Base-by-base conservation (phyloP, 2,329 filamentous ascomycete genomes). In the Ceratocystis cubensis region DNA sequence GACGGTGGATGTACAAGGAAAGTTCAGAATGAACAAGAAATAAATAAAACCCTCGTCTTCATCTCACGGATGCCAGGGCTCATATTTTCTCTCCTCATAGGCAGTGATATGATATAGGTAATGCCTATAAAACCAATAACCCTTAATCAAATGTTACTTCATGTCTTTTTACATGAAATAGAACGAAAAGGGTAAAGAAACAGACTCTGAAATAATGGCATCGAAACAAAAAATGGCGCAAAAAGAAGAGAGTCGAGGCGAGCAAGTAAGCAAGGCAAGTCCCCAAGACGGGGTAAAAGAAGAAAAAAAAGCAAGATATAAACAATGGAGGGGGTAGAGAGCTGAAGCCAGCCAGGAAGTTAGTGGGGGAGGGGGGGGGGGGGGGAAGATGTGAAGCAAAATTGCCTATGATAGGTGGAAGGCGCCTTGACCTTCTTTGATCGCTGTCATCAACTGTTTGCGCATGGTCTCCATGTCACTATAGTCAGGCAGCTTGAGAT, bases 401-500 rank as follows among this genome's bases (percentile, higher is more conserved):
- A 41, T 13, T 25, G 10, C 56, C 70, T 82, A 96, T 69, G 92
- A 96, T 70, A 99, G 81, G 77, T 97, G 94, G 83, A 99, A 99
- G 69, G 95, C 94, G 37, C 94, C 94, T 75, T 99, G 94, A 28
- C 94, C 94, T 78, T 99, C 95, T 75, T 86, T 89, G 74, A 96
- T 96, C 30, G 94, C 95, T 70, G 87, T 88, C 70, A 84, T 85
- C 65, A 99, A 81, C 75, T 90, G 89, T 74, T 88, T 83, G 73
- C 83, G 87, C 76, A 99, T 85, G 64, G 88, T 81, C 1, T 89
- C 84, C 69, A 96, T 78, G 71, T 79, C 85, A 70, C 86, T 93
- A 77, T 99, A 99, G 76, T 99, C 91, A 22, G 94, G 94, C 73
- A 99, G 82, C 78, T 99, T 99, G 72, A 99, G 84, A 75, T 99